Evolutionary conservation across 78 protist genomes (phyloP), one percentile per base, ranked within the genome.

Genomic region (Dictyostelium intermedium): DNA sequence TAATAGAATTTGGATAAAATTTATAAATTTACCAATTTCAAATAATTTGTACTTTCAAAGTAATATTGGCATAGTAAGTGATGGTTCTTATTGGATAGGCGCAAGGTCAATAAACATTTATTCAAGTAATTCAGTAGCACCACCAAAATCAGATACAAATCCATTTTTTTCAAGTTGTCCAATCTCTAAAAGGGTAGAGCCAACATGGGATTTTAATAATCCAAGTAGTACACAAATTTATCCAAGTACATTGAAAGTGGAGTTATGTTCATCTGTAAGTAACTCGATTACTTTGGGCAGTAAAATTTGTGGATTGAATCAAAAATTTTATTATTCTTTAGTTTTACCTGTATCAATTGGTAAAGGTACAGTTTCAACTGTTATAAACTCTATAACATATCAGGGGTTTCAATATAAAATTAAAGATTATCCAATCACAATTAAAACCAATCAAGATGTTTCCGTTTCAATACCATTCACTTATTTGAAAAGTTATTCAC

Each of bases 191-290:
- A 41, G 45, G 16, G 0, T 8, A 16, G 61, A 39, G 2, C 18
- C 30, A 35, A 25, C 5, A 23, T 77, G 60, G 47, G 16, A 43
- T 20, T 41, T n/a, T 77, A 25, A 77, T 20, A 35, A 77, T n/a
- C 82, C 82, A 41, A 77, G 82, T 77, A 77, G 32, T 77, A 2
- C 60, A n/a, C n/a, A 77, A 34, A n/a, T 77, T 18, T 77, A 10
- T 43, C 56, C 82, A 10, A 23, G 16, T 5, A 77, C 43, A 30
- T 34, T 72, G 16, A 72, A 72, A 18, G 79, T 34, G 2, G 79
- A 72, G 32, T 34, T 27, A 9, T 77, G 82, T 35, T n/a, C 45
- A 16, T 4, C 50, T 11, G 8, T 77, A 3, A 10, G 34, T 13
- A 37, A 23, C 6, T 20, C 77, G 30, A 25, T 25, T 4, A 25